A percentile compares a stretch with the other conserved stretches of the same genome.
Conservation (phyloP, 805 yeast genomes). For the Ogataea methanolica region DNA sequence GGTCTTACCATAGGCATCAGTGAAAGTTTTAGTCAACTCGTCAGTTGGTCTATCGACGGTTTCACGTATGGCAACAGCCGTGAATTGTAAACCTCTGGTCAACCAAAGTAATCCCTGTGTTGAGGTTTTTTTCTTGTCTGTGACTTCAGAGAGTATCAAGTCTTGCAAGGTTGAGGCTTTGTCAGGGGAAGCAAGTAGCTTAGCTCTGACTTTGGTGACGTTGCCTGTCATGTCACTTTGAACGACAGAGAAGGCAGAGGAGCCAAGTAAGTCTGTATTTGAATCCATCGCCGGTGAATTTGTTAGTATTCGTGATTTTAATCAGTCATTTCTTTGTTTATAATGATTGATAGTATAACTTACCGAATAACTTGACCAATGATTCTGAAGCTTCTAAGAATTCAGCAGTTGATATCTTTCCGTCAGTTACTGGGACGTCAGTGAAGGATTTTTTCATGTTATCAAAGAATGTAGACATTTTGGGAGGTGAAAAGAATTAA, state of each 20-base stretch:
- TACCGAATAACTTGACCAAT: conserved; percentile 72
- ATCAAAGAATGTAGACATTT: conserved; percentile 79
- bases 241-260: conserved; percentile 79
- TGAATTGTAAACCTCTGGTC: conserved; percentile 79
- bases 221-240: conserved; percentile 88
- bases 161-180: conserved; percentile 69
- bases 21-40: conserved; percentile 75
- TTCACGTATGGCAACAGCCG: conserved; percentile 85
- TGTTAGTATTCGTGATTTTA: not conserved
- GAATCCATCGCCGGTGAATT: not conserved
- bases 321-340: no score
- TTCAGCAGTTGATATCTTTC: conserved; percentile 65
- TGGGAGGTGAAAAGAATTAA: conserved; percentile 5
- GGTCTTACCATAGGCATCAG: conserved; percentile 79
- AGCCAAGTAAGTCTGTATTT: conserved; percentile 60
- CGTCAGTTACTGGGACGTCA: conserved; percentile 63
- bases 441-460: conserved; percentile 67
- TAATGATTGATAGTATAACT: conserved; percentile 14
- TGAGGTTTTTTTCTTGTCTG: conserved; percentile 66
- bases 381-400: conserved; percentile 84
- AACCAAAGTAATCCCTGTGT: conserved; percentile 92
- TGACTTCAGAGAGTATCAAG: conserved; percentile 67
- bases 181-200: conserved; percentile 61
- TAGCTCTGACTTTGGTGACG: conserved; percentile 66
- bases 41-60: conserved; percentile 57